phyloP scores from a whole-genome alignment of 2,329 filamentous ascomycete genomes.

The Fusarium multiceps region DNA sequence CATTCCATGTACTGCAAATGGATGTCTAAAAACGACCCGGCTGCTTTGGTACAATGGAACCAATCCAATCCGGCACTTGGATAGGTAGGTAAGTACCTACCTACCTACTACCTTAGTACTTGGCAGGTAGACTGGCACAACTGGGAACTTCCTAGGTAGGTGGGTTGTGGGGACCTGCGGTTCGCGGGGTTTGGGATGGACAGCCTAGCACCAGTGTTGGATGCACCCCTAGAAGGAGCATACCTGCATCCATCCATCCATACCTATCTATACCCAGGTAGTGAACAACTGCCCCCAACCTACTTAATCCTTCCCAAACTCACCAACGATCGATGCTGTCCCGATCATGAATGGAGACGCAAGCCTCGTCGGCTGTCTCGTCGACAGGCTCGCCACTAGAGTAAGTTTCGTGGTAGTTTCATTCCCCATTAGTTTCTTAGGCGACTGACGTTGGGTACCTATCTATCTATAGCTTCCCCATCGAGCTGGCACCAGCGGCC shows the following conservation, averaged over 20 bases:
- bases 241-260: background rate
- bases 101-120: no score
- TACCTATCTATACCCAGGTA: background rate
- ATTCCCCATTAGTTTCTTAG: slow-evolving; percentile 6
- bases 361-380: slow-evolving; percentile 69
- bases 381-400: slow-evolving; percentile 71
- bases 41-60: background rate
- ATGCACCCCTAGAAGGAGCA: slow-evolving; percentile 24
- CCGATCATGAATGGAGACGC: slow-evolving; percentile 67
- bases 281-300: slow-evolving; percentile 6
- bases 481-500: slow-evolving; percentile 67
- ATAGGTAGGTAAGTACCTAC: background rate
- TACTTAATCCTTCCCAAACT: slow-evolving; percentile 30
- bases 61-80: background rate
- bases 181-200: slow-evolving; percentile 40
- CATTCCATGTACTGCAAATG: slow-evolving; percentile 1
- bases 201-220: slow-evolving; percentile 13
- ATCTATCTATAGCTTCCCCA: slow-evolving; percentile 69
- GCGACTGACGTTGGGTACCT: slow-evolving; percentile 53
- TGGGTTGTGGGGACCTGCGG: slow-evolving; percentile 27
- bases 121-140: no score
- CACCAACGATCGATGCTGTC: slow-evolving; percentile 39
- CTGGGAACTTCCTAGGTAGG: background rate
- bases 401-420: slow-evolving; percentile 53
- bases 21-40: slow-evolving; percentile 19